Percentiles rank a stretch among this genome's conserved stretches.
Evolutionary conservation across 331 rosid genomes (phyloP).

Genomic region (Pyrus hybrid): DNA sequence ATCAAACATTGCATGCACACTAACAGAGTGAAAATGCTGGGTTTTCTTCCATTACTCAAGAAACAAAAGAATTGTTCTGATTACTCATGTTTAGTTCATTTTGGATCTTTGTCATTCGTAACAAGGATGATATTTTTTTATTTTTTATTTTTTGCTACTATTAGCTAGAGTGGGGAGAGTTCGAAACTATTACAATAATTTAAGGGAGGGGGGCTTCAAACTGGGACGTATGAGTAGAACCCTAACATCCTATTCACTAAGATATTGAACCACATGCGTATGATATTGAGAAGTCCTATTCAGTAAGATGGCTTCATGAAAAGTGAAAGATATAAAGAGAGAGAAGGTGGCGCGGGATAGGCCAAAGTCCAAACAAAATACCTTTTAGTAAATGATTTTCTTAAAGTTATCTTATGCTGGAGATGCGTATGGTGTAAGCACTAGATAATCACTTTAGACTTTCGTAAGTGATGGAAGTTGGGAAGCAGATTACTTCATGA

Average conservation of each 20-base stretch:
- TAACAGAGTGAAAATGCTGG: background rate
- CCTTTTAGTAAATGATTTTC: conserved; percentile 19
- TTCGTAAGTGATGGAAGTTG: background rate
- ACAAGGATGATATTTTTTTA: background rate
- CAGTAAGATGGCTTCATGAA: too few species aligned
- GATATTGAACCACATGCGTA: background rate
- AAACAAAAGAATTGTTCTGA: too few species aligned
- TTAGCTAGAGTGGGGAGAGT: too few species aligned
- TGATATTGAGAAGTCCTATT: background rate
- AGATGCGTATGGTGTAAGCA: conserved; percentile 12
- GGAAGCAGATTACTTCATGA: conserved; percentile 1
- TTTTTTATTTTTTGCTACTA: too few species aligned
- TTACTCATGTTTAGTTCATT: background rate
- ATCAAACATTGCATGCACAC: background rate
- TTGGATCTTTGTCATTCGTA: background rate
- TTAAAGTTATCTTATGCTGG: conserved; percentile 17
- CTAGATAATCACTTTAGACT: conserved; percentile 20
- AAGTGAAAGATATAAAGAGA: background rate
- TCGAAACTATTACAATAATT: too few species aligned
- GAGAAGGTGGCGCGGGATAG: background rate
- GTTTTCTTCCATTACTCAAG: too few species aligned
- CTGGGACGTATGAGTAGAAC: too few species aligned
- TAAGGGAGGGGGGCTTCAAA: too few species aligned
- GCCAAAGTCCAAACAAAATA: conserved; percentile 15
- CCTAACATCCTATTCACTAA: too few species aligned